Percentiles rank a stretch among this genome's conserved stretches.
Evolutionary conservation across 140 eudicot genomes (phyloP).

Genomic region (Flaveria floridana): DNA sequence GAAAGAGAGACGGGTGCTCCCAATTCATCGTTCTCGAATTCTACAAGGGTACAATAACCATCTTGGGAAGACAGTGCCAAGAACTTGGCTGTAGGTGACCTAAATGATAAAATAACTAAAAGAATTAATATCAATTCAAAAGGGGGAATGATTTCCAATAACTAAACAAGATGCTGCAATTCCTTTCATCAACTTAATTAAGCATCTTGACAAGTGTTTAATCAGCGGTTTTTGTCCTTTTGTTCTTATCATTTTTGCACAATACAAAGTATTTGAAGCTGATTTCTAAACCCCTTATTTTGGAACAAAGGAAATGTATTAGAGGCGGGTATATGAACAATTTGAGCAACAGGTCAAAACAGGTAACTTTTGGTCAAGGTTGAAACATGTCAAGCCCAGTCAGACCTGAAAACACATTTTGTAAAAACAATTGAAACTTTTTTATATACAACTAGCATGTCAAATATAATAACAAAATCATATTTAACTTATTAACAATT

Average conservation of each 20-base stretch:
- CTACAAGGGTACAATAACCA: slow-evolving; percentile 86
- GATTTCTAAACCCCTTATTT: background rate
- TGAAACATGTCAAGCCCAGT: background rate
- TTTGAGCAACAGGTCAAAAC: background rate
- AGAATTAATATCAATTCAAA: background rate
- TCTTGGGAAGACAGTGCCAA: slow-evolving; percentile 90
- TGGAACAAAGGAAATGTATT: background rate
- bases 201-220: background rate
- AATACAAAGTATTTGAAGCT: background rate
- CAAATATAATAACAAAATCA: background rate
- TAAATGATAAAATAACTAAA: slow-evolving; percentile 18
- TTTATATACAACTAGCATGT: background rate
- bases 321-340: background rate
- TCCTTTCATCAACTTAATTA: slow-evolving; percentile 3
- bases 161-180: background rate
- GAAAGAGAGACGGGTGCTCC: slow-evolving; percentile 56
- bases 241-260: background rate
- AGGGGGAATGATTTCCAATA: background rate
- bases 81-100: slow-evolving; percentile 80
- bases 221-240: background rate
- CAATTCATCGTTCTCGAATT: slow-evolving; percentile 78
- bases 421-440: background rate
- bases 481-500: background rate
- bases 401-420: background rate
- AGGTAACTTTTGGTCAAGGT: background rate